Conservation (phyloP, 2,329 filamentous ascomycete genomes). For the Hawksworthiomyces lignivorus region DNA sequence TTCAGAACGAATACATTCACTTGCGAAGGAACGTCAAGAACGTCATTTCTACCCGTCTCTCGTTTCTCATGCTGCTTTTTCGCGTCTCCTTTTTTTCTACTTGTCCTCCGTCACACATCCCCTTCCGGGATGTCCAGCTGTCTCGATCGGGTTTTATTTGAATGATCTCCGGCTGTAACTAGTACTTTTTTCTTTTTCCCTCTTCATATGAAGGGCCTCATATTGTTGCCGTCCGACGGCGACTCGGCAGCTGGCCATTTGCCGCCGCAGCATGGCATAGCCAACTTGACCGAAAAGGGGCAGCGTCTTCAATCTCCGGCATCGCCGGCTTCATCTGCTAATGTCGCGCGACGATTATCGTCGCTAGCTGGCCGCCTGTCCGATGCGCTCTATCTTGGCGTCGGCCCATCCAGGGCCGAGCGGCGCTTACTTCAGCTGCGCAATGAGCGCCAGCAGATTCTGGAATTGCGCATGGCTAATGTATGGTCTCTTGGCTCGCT, state of each 20-base stretch:
- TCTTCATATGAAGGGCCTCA: slow-evolving; percentile 6
- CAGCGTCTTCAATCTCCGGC: not conserved
- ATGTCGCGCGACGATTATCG: slow-evolving; percentile 2
- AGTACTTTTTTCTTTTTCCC: not conserved
- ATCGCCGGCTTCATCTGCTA: not conserved
- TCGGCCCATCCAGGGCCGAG: not conserved
- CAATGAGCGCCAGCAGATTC: slow-evolving; percentile 9
- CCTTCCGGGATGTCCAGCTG: too few species aligned
- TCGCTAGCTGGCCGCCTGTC: slow-evolving; percentile 6
- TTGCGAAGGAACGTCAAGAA: too few species aligned
- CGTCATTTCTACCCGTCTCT: too few species aligned
- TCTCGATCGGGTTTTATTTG: too few species aligned
- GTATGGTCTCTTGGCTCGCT: too few species aligned
- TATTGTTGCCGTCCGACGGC: slow-evolving; percentile 8
- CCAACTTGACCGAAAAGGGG: not conserved
- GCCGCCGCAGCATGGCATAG: not conserved
- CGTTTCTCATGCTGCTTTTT: too few species aligned
- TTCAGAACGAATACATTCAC: too few species aligned
- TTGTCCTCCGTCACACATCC: too few species aligned
- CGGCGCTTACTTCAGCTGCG: slow-evolving; percentile 4
- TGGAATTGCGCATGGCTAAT: slow-evolving; percentile 14
- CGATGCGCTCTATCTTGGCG: not conserved
- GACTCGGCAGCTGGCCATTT: not conserved
- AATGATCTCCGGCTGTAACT: not conserved
- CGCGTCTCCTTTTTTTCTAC: too few species aligned